Evolutionary conservation across 345 rosid species (phyloP).

Genomic region (Laguncularia racemosa): DNA sequence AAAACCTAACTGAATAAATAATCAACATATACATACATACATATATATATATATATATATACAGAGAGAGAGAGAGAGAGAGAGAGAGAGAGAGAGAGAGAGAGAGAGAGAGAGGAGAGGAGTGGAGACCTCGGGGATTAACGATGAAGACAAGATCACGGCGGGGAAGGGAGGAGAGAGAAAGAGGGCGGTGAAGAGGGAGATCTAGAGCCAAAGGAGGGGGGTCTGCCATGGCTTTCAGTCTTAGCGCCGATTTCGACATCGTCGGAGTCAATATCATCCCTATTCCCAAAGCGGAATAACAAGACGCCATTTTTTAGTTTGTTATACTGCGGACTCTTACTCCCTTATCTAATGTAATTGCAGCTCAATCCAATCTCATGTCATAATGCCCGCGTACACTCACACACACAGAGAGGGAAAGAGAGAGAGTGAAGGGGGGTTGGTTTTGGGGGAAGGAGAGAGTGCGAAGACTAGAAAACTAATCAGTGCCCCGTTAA

Average conservation of each 20-base stretch:
- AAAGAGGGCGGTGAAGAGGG: conserved; percentile 27
- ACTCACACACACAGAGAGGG: too few relatives aligned
- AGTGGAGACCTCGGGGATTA: conserved; percentile 64
- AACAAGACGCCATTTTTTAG: conserved; percentile 22
- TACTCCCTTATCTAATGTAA: too few relatives aligned
- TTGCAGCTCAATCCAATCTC: too few relatives aligned
- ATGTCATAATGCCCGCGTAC: too few relatives aligned
- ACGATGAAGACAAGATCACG: conserved; percentile 92
- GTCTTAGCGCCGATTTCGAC: conserved; percentile 19
- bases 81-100: not conserved
- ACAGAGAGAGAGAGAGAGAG: not conserved
- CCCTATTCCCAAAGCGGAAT: conserved; percentile 16
- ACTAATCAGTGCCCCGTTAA: too few relatives aligned
- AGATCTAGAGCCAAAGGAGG: conserved; percentile 41
- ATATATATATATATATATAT: too few relatives aligned
- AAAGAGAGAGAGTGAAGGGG: too few relatives aligned
- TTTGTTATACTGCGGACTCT: not conserved
- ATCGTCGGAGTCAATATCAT: conserved; percentile 5
- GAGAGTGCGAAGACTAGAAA: too few relatives aligned
- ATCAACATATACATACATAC: not conserved
- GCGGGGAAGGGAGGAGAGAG: conserved; percentile 43
- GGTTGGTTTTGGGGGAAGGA: too few relatives aligned
- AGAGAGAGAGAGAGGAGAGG: conserved; percentile 1
- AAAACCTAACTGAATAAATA: not conserved
- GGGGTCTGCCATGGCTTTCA: conserved; percentile 15